Percentiles rank a stretch among this genome's conserved stretches.
These are phyloP conservation scores for Yarrowia deformans DNA, from an alignment of 805 yeast species.

Conservation along the genomic window DNA sequence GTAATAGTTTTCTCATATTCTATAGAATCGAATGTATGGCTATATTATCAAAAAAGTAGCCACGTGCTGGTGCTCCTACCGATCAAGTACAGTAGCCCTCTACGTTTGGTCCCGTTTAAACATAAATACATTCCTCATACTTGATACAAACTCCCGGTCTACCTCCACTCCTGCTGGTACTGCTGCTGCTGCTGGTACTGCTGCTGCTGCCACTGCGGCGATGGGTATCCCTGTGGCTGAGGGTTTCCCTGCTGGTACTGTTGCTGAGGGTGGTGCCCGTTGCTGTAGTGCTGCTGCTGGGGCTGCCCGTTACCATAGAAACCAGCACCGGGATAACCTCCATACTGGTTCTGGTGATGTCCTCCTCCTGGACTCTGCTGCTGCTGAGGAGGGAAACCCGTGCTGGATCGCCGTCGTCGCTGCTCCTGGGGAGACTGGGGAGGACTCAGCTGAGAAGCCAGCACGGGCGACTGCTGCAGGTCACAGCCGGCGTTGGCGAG, in stretches of 20 bases:
- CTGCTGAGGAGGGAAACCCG: constrained; percentile 1
- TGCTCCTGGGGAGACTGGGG: constrained; percentile 15
- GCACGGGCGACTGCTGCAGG: neutral
- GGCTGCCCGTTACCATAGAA: no score
- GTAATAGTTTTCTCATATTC: no score
- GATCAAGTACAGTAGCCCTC: no score
- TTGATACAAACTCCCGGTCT: neutral
- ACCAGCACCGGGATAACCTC: neutral
- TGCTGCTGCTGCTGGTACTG: constrained; percentile 17
- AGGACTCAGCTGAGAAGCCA: constrained; percentile 2
- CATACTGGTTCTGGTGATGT: constrained; percentile 1
- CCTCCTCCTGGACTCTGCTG: neutral
- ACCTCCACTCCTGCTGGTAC: constrained; percentile 13
- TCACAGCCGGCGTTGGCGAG: constrained; percentile 25
- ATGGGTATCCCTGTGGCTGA: neutral
- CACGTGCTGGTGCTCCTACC: no score
- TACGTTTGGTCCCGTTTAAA: no score
- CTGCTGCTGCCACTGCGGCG: constrained; percentile 8
- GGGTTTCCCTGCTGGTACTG: neutral
- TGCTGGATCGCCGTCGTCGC: neutral
- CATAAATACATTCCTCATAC: neutral
- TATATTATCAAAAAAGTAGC: no score
- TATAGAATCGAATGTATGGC: no score
- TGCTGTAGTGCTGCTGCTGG: neutral
- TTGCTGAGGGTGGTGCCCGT: constrained; percentile 11